phyloP scores from a whole-genome alignment of 2,329 filamentous ascomycete species.

The Meredithiella fracta region DNA sequence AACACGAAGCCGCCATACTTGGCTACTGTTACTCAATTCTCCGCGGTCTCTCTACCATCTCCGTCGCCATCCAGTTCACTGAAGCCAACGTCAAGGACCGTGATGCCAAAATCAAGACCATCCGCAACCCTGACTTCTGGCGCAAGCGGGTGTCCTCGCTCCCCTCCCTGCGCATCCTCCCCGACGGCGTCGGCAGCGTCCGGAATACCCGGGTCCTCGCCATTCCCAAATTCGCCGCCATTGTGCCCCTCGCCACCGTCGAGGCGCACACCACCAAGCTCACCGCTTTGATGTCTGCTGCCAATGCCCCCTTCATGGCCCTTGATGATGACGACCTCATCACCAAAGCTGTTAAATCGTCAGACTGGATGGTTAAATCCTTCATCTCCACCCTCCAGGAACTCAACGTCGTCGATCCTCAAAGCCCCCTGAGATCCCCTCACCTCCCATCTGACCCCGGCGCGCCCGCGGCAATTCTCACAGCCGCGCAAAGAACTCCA shows the following conservation, averaged over 20 bases:
- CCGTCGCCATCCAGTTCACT: background rate
- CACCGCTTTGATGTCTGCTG: background rate
- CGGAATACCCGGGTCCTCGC: background rate
- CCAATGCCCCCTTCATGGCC: background rate
- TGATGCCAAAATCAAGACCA: constrained; percentile 6
- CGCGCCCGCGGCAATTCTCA: background rate
- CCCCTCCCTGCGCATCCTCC: constrained; percentile 1
- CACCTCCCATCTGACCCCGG: background rate
- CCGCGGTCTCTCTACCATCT: background rate
- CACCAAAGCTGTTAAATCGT: background rate
- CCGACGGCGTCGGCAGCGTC: background rate
- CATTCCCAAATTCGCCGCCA: constrained; percentile 1
- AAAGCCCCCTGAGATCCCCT: background rate
- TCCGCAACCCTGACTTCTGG: constrained; percentile 11
- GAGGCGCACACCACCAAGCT: background rate
- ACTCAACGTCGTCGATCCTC: background rate
- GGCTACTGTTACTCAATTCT: constrained; percentile 10
- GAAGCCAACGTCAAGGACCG: background rate
- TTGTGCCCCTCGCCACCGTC: background rate
- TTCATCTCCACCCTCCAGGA: background rate
- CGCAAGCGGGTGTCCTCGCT: constrained; percentile 1
- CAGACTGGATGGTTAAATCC: background rate
- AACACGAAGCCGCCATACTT: constrained; percentile 2
- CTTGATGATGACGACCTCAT: background rate
- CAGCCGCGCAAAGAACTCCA: background rate